Percentiles rank a stretch among this genome's conserved stretches.
Evolutionary conservation across 768 basidiomycete genomes (phyloP).

Genomic region (Kwoniella shandongensis): DNA sequence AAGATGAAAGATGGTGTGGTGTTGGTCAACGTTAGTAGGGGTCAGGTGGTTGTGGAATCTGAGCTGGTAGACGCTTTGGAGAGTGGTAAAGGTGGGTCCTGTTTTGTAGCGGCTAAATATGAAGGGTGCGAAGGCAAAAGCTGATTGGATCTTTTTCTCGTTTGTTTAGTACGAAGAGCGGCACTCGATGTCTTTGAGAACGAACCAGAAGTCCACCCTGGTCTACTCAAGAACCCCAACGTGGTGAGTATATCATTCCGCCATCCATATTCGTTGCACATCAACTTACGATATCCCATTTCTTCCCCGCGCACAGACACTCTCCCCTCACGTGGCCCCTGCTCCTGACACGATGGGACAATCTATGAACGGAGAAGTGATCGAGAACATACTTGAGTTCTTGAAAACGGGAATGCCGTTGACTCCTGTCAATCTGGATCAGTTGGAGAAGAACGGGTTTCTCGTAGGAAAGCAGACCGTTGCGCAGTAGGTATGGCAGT

Average conservation of each 20-base stretch:
- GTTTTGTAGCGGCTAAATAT: too few relatives aligned
- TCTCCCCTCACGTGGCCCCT: constrained; percentile 28
- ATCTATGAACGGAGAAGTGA: constrained; percentile 36
- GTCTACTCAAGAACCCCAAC: constrained; percentile 34
- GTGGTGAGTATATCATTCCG: constrained; percentile 25
- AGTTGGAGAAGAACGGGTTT: constrained; percentile 7
- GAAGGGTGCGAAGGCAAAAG: background rate
- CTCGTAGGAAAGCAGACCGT: background rate
- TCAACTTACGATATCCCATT: background rate
- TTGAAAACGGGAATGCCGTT: constrained; percentile 41
- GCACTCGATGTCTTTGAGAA: constrained; percentile 55
- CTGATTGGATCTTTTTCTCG: too few relatives aligned
- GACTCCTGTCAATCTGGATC: constrained; percentile 40
- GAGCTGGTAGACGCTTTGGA: constrained; percentile 53
- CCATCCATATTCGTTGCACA: background rate
- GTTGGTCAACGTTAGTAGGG: constrained; percentile 48
- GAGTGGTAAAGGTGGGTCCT: constrained; percentile 45
- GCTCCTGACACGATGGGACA: constrained; percentile 24
- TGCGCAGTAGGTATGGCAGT: too few relatives aligned
- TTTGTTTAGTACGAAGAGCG: constrained; percentile 39
- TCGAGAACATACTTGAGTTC: constrained; percentile 40
- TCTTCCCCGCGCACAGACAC: constrained; percentile 5
- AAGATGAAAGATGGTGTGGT: constrained; percentile 50
- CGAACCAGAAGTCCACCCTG: constrained; percentile 51
- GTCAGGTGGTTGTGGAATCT: constrained; percentile 49